phyloP scores from a whole-genome alignment of 2,329 filamentous ascomycete genomes.

The Exophiala oligosperma region DNA sequence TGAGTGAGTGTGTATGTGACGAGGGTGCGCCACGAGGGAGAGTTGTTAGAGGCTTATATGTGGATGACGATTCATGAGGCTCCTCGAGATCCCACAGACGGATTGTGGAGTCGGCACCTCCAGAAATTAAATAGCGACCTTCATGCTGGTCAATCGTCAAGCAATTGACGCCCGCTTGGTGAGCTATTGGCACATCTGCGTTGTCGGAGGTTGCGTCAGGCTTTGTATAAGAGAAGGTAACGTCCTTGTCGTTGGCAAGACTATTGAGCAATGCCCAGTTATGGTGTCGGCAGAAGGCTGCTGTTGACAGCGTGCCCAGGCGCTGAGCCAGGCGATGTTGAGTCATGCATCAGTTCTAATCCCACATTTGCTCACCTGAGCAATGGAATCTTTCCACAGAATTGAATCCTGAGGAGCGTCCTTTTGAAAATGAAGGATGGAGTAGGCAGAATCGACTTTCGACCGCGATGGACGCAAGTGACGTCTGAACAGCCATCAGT shows the following conservation, averaged over 20 bases:
- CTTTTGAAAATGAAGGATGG: background rate
- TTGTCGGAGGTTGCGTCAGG: constrained; percentile 27
- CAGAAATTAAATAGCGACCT: constrained; percentile 76
- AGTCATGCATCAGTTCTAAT: constrained; percentile 21
- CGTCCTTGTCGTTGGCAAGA: constrained; percentile 69
- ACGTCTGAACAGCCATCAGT: background rate
- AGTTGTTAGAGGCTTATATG: constrained; percentile 16
- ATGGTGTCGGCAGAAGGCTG: constrained; percentile 63
- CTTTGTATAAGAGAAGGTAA: constrained; percentile 45
- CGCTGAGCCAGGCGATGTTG: constrained; percentile 22
- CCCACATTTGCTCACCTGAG: constrained; percentile 2
- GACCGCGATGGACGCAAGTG: background rate
- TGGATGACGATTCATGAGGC: constrained; percentile 26
- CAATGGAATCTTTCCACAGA: background rate
- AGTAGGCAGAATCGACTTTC: background rate
- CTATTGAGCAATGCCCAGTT: constrained; percentile 64
- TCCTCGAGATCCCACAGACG: constrained; percentile 84
- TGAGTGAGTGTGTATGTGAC: constrained; percentile 47
- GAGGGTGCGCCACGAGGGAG: constrained; percentile 26
- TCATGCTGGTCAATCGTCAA: constrained; percentile 81
- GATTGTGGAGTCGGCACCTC: constrained; percentile 80
- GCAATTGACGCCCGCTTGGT: constrained; percentile 75
- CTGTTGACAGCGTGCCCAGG: constrained; percentile 65
- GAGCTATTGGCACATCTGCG: constrained; percentile 52
- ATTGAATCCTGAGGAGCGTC: background rate